Evolutionary conservation across 805 yeast species (phyloP).

Genomic region (Saturnispora quitensis): DNA sequence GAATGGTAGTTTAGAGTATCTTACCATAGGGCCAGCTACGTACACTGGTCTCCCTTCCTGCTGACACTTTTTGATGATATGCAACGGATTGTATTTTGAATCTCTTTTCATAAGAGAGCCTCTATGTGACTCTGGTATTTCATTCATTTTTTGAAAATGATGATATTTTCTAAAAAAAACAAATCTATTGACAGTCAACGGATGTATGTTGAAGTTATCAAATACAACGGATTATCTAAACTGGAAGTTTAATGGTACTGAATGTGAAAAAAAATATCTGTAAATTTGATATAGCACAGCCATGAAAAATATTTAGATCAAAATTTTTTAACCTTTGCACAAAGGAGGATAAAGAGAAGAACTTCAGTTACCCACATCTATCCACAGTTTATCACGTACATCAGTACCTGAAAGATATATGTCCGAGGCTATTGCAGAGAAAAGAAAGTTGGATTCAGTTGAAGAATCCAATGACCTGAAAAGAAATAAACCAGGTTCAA

Average conservation of each 20-base stretch:
- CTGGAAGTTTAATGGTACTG: background rate
- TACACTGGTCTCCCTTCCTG: constrained; percentile 46
- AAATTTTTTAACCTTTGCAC: background rate
- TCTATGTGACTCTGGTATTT: background rate
- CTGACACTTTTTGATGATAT: constrained; percentile 39
- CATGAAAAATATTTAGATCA: background rate
- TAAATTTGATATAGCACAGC: background rate
- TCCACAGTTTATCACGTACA: background rate
- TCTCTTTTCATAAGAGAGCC: constrained; percentile 22
- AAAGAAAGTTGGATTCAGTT: constrained; percentile 4
- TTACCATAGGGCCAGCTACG: constrained; percentile 92
- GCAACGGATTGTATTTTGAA: constrained; percentile 43
- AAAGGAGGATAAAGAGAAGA: background rate
- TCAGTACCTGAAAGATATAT: background rate
- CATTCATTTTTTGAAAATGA: background rate
- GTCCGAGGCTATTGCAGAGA: background rate
- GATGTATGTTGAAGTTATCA: background rate
- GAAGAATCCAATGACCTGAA: constrained; percentile 5
- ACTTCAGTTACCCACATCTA: background rate
- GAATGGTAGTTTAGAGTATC: constrained; percentile 91
- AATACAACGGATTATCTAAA: background rate
- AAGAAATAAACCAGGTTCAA: constrained; percentile 3
- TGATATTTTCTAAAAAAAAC: background rate
- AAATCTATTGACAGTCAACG: background rate
- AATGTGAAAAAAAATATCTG: background rate